Base-by-base conservation (phyloP, 2,329 filamentous ascomycete genomes). In the Claviceps paspali region DNA sequence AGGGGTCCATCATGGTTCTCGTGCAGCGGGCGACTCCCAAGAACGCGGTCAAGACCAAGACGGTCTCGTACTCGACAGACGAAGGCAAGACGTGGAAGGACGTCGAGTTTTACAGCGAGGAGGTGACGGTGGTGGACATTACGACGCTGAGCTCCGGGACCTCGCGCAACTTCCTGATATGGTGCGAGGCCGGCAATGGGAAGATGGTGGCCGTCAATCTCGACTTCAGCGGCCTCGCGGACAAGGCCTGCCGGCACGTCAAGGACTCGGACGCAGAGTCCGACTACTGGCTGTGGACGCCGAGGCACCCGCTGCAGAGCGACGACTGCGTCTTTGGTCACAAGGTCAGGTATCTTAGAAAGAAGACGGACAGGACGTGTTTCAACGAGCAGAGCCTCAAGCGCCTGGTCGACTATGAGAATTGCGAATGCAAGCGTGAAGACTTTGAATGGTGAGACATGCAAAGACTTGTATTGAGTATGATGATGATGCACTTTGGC, bases 311-410 rank as follows among this genome's bases (percentile, higher is more conserved):
- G 3, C 62, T 79, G 42, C 72, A 82, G 45, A 63, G 81, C 7
- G 68, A 85, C 44, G 76, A 86, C 47, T 98, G 91, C 57, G 68
- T 98, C 2, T 98, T 98, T 51, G 91, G 91, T 1, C 92, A 96
- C 54, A 72, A 83, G 40, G 77, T 87, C 22, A 73, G 83, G 52
- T 98, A 95, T 52, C 74, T 93, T 50, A 83, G 91, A 54, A 98
- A 96, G 71, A 87, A 82, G 58, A 60, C 68, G n/a, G 75, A 78
- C 12, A 67, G 69, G 15, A 62, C 79, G 33, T 98, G 91, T 64
- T 94, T 78, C 66, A 95, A 94, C 50, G 77, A 80, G 36, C 70
- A 73, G 54, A 72, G 70, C 43, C 72, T 92, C 44, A 67, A 76
- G 45, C 74, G 77, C 45, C 65, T 88, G 19, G 79, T 87, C 57